These are phyloP conservation scores for Penicillium sp. DNA, from an alignment of 2,329 filamentous ascomycete species.

Conservation along the genomic window DNA sequence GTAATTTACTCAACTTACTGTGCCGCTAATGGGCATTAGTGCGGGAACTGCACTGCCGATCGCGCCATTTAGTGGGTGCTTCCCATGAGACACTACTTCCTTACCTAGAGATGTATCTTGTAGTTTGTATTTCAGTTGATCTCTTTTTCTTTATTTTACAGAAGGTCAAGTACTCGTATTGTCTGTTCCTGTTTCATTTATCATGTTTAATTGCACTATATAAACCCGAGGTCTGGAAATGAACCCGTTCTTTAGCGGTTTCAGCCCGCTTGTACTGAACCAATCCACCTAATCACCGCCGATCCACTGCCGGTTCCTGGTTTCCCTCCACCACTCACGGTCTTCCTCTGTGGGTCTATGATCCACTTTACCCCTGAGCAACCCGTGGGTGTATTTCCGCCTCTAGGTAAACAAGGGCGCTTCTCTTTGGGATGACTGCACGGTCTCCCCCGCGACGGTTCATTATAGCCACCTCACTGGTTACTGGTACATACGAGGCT, in stretches of 20 bases:
- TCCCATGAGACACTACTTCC: neutral
- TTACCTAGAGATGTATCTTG: neutral
- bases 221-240: neutral
- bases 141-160: no score
- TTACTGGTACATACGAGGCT: neutral
- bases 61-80: neutral
- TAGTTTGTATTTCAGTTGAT: neutral
- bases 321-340: slow-evolving; percentile 7
- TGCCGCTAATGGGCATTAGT: slow-evolving; percentile 14
- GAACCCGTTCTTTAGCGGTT: slow-evolving; percentile 11
- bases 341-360: slow-evolving; percentile 3
- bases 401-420: slow-evolving; percentile 2
- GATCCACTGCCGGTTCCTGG: slow-evolving; percentile 26
- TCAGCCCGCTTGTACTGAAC: slow-evolving; percentile 13
- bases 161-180: no score
- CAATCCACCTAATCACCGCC: slow-evolving; percentile 13
- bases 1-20: slow-evolving; percentile 14
- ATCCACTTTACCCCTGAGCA: slow-evolving; percentile 29
- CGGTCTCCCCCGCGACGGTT: slow-evolving; percentile 1
- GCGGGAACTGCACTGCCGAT: slow-evolving; percentile 11
- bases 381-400: slow-evolving; percentile 20
- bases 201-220: neutral
- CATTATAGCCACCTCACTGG: neutral
- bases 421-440: neutral
- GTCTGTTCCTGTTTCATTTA: neutral